Evolutionary conservation across 2,329 filamentous ascomycete genomes (phyloP).

Genomic region (Sporothrix mexicana): DNA sequence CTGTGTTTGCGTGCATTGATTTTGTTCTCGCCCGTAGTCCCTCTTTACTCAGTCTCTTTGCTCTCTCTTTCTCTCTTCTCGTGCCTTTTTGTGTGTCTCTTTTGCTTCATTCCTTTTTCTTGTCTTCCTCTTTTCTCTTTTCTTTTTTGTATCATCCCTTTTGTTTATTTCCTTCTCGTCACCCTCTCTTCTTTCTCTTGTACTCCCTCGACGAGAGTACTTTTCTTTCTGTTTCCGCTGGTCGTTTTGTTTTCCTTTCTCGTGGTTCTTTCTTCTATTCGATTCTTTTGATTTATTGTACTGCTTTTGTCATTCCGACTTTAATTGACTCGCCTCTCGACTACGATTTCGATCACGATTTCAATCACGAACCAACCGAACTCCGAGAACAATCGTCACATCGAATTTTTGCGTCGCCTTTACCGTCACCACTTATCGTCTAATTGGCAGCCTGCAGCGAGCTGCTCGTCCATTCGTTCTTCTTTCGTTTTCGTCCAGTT

Average conservation of each 20-base stretch:
- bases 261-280: neutral
- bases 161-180: neutral
- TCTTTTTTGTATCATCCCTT: neutral
- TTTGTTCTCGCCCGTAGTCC: neutral
- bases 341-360: neutral
- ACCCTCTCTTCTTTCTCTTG: neutral
- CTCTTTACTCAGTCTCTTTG: neutral
- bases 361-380: neutral
- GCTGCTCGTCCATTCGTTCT: constrained; percentile 21
- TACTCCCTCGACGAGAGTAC: constrained; percentile 19
- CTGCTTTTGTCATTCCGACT: neutral
- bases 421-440: too few species aligned
- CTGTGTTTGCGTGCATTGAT: neutral
- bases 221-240: constrained; percentile 22
- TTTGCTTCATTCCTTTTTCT: neutral
- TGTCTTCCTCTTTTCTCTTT: neutral
- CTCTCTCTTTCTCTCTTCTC: neutral
- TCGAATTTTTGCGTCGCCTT: too few species aligned
- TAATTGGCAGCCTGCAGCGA: neutral
- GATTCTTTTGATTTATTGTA: neutral
- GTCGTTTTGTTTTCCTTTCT: constrained; percentile 16
- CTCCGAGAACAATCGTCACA: neutral
- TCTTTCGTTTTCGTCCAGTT: neutral
- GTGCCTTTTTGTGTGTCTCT: neutral
- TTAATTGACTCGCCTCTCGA: neutral